Evolutionary conservation across 768 basidiomycete species (phyloP), one percentile per base, ranked within the genome.

Genomic region (Pulveroboletus sp.): DNA sequence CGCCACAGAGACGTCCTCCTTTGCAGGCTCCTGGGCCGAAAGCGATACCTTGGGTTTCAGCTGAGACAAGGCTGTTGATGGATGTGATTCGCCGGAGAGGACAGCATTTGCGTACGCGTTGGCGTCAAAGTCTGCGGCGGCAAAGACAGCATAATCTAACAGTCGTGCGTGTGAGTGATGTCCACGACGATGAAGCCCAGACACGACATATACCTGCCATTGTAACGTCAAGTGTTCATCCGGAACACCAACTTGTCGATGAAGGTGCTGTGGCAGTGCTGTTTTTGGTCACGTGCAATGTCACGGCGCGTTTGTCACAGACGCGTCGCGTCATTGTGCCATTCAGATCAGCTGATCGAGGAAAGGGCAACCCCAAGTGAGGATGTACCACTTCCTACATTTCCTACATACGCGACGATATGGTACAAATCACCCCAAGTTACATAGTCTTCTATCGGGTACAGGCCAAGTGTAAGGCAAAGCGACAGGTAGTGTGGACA

Each of bases 101-200:
- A 95, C 79, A 14, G 90, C 83, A 66, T 93, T 93, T 3, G 94
- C 94, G 65, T 94, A 96, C 37, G 88, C 86, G 61, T 89, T 87
- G 14, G 90, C 77, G 64, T 95, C 86, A 66, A 97, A 98, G 31
- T 83, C 76, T 2, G 81, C 66, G 37, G 71, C 76, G 27, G 88
- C 75, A 62, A 96, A 97, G 40, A 84, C 77, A 14, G 82, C 64
- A 61, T 93, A 87, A 56, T 93, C 91, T 84, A 27, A 15, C 18
- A 8, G 35, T 9, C 24, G n/a, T 2, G 4, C 21, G 4, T 21
- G 21, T 53, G 37, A 59, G 50, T 24, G 31, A 38, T 21, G 32
- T 28, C 13, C 21, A 21, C 28, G 30, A 40, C 37, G 27, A 47
- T 6, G 15, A 39, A 26, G 9, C 5, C 21, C 14, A 18, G 27